Conservation (phyloP, 164 flowering plant species). For the Protea cynaroides region DNA sequence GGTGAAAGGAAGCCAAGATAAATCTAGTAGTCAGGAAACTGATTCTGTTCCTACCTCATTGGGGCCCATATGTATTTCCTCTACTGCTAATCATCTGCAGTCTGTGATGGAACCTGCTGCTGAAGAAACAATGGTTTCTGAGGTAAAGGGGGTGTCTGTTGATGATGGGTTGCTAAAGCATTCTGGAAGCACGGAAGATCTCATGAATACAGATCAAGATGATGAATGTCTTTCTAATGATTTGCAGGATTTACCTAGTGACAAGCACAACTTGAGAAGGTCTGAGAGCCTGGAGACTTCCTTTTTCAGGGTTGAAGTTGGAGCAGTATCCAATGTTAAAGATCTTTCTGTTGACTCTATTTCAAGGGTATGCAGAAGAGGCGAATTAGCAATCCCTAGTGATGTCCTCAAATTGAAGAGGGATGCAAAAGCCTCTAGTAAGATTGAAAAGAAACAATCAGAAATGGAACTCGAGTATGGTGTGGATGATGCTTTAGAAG, state of each 20-base stretch:
- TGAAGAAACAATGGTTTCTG: constrained; percentile 11
- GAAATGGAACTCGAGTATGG: constrained; percentile 64
- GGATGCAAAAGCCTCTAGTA: constrained; percentile 16
- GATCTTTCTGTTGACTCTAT: constrained; percentile 20
- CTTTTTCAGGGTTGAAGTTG: constrained; percentile 24
- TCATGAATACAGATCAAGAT: constrained; percentile 16
- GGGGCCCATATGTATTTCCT: constrained; percentile 15
- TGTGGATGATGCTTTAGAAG: constrained; percentile 72
- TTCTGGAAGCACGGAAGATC: constrained; percentile 9
- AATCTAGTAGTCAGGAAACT: constrained; percentile 9
- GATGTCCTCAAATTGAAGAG: constrained; percentile 21
- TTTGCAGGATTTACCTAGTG: constrained; percentile 17
- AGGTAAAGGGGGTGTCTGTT: constrained; percentile 19
- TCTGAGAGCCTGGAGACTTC: constrained; percentile 20
- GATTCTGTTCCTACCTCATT: constrained; percentile 14
- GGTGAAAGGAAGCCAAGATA: constrained; percentile 17
- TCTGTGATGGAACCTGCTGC: constrained; percentile 14
- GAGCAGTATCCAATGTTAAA: constrained; percentile 15
- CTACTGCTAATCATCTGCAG: constrained; percentile 19
- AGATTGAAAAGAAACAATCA: constrained; percentile 24
- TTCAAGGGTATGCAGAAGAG: constrained; percentile 11
- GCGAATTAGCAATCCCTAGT: constrained; percentile 16
- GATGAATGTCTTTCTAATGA: constrained; percentile 16
- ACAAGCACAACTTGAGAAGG: constrained; percentile 16
- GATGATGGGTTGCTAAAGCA: constrained; percentile 11